Evolutionary conservation across 352 stramenopile genomes (phyloP), one percentile per base, ranked within the genome.

Genomic region (Phytopythium aichiense): DNA sequence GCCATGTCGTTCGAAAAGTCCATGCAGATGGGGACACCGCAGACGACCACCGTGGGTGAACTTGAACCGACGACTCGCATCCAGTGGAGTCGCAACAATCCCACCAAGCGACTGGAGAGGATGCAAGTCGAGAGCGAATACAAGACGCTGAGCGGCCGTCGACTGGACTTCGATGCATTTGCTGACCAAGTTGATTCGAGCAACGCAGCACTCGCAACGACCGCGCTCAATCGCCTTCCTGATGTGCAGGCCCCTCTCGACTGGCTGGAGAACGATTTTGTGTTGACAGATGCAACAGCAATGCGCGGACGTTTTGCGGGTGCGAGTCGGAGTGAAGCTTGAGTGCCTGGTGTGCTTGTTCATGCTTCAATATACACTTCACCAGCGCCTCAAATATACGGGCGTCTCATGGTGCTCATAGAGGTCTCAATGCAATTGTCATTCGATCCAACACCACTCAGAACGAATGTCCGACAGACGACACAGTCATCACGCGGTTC

Each of bases 401-500:
- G 9, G 15, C 4, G 8, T 40, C 9, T 7, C 35, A 40, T 40
- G 9, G 2, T 40, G 35, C 15, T 40, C 35, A 40, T 40, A 16
- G 12, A 16, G 7, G 7, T 40, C 35, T 40, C 12, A 20, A n/a
- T 45, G 38, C 38, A 45, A 18, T 46, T 46, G 40, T 7, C 16
- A n/a, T 53, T 31, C 45, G 45, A 31, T 18, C 1, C 33, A 5
- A 2, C 0, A 0, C 12, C 16, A 22, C 30, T 57, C 22, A 57
- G 8, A 25, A 57, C 8, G 51, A 30, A 16, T 25, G 12, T 4
- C 51, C 51, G 30, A 45, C 51, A 28, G 28, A 25, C 31, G 51
- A 45, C 20, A 28, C 51, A 7, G 66, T 75, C 79, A 87, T 89
- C 9, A 84, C 56, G 15, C 61, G 60, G 28, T 74, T 83, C 16